Evolutionary conservation across 1,284 basidiomycete species (phyloP).

Genomic region (Ceratobasidium theobromae): DNA sequence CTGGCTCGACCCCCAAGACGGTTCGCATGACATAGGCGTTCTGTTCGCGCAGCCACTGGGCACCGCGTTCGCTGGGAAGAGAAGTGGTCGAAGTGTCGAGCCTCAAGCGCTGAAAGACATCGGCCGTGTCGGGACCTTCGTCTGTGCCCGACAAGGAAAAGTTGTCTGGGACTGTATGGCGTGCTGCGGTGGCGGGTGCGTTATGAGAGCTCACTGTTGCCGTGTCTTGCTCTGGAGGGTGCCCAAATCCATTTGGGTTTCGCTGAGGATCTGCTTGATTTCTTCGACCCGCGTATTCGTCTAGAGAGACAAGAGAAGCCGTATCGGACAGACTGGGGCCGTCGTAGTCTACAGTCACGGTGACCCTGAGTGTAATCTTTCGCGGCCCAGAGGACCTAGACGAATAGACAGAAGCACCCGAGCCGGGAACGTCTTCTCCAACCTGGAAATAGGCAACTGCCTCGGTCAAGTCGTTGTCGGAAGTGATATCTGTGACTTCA

Average conservation of each 20-base stretch:
- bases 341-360: conserved; percentile 82
- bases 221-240: conserved; percentile 56
- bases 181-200: conserved; percentile 25
- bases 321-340: conserved; percentile 89
- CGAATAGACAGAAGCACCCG: conserved; percentile 68
- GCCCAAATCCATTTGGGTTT: conserved; percentile 28
- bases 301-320: conserved; percentile 71
- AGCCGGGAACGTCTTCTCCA: conserved; percentile 63
- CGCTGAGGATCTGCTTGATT: conserved; percentile 13
- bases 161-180: conserved; percentile 17
- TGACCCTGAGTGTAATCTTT: conserved; percentile 73
- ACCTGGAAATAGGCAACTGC: conserved; percentile 83
- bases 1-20: conserved; percentile 60
- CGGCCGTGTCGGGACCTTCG: conserved; percentile 38
- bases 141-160: conserved; percentile 30
- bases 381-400: conserved; percentile 53
- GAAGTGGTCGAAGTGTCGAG: conserved; percentile 43
- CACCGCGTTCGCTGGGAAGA: conserved; percentile 58
- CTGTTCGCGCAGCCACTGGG: conserved; percentile 82
- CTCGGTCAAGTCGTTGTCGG: conserved; percentile 75
- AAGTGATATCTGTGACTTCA: conserved; percentile 66
- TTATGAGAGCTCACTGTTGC: conserved; percentile 50
- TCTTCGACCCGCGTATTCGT: conserved; percentile 54
- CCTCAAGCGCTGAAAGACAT: conserved; percentile 61
- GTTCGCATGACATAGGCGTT: conserved; percentile 58